Percentiles rank a stretch among this genome's conserved stretches.
Evolutionary conservation across 208 protist species (phyloP).

Genomic region (Trypanosoma rangeli): DNA sequence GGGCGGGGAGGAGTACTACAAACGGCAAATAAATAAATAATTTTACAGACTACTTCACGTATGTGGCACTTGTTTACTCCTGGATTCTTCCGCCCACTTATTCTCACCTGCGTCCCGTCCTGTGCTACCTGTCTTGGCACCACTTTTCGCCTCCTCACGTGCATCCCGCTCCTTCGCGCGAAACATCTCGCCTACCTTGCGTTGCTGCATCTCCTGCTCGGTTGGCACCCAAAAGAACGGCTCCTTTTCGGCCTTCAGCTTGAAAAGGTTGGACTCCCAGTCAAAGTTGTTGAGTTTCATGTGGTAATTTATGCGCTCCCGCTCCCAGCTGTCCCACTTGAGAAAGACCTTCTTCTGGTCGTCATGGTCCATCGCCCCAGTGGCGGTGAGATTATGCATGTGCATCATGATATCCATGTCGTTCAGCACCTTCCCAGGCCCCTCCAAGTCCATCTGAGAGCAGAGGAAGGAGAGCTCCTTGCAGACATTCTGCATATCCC

Average conservation of each 20-base stretch:
- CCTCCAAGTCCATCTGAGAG: conserved; percentile 81
- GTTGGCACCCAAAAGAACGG: conserved; percentile 92
- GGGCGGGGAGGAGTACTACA: too few relatives aligned
- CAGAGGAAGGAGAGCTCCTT: conserved; percentile 89
- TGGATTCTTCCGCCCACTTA: conserved; percentile 48
- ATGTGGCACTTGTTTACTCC: neutral
- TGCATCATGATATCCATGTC: conserved; percentile 94
- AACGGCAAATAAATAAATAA: too few relatives aligned
- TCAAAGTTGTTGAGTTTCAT: conserved; percentile 86
- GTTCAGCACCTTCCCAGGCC: conserved; percentile 79
- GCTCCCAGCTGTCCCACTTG: conserved; percentile 93
- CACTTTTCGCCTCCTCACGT: conserved; percentile 47
- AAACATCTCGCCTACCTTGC: conserved; percentile 87
- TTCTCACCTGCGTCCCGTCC: conserved; percentile 72
- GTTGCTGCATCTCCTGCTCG: conserved; percentile 79
- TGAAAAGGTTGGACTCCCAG: conserved; percentile 88
- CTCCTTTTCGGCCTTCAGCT: conserved; percentile 89
- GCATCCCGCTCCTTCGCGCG: conserved; percentile 73
- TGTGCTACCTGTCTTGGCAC: conserved; percentile 68
- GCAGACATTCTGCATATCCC: conserved; percentile 78
- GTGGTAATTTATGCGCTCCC: conserved; percentile 89
- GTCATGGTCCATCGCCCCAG: conserved; percentile 89
- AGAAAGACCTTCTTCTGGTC: conserved; percentile 88
- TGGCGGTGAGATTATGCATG: conserved; percentile 86
- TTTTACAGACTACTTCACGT: neutral